Evolutionary conservation across 139 green algal genomes (phyloP).

Genomic region (Parachlorella kessleri): DNA sequence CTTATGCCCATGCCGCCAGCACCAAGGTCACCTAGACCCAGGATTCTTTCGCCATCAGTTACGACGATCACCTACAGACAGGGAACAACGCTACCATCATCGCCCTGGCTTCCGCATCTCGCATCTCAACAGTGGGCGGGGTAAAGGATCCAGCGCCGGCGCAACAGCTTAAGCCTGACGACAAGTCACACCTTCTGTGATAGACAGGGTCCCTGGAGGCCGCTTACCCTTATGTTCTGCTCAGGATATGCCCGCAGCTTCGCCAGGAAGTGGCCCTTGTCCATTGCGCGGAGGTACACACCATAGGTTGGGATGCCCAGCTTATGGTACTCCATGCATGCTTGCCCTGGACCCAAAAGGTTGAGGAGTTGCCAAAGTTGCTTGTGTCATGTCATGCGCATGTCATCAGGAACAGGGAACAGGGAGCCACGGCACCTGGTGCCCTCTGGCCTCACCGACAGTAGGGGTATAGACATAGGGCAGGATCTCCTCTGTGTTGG

Average conservation of each 20-base stretch:
- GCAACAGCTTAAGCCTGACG: too few relatives aligned
- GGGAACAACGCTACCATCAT: too few relatives aligned
- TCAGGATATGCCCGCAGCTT: constrained; percentile 43
- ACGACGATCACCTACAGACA: constrained; percentile 49
- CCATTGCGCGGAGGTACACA: constrained; percentile 32
- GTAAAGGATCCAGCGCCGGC: too few relatives aligned
- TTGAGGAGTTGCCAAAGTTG: too few relatives aligned
- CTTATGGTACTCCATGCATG: constrained; percentile 48
- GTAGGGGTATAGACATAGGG: constrained; percentile 94
- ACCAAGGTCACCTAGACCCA: constrained; percentile 72
- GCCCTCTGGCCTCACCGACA: constrained; percentile 91
- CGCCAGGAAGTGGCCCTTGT: constrained; percentile 37
- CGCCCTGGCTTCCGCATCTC: too few relatives aligned
- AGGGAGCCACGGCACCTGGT: neutral
- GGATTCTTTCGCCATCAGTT: constrained; percentile 72
- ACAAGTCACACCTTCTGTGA: too few relatives aligned
- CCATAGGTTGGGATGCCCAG: constrained; percentile 45
- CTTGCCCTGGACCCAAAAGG: too few relatives aligned
- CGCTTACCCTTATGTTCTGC: constrained; percentile 45
- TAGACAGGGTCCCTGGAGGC: too few relatives aligned
- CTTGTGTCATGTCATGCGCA: too few relatives aligned
- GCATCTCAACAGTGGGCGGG: too few relatives aligned
- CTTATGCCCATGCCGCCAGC: constrained; percentile 61
- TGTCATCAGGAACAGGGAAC: neutral
- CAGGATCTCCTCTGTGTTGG: constrained; percentile 73